Conservation (phyloP, 208 protist species). For the Leishmania amazonensis region DNA sequence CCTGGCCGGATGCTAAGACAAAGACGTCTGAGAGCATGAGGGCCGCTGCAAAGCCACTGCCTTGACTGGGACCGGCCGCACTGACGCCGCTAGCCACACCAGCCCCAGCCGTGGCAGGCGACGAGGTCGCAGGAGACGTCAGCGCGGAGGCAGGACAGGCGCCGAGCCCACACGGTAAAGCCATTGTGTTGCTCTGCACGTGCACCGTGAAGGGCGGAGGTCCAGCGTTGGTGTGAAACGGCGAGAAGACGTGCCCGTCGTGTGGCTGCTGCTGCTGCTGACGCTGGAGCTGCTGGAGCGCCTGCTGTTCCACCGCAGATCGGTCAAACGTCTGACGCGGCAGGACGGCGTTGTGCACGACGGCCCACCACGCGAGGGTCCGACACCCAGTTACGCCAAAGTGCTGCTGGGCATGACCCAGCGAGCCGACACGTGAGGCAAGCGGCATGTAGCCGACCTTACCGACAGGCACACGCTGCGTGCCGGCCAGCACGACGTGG, state of each 20-base stretch:
- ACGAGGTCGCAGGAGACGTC: conserved; percentile 4
- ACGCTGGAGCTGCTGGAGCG: conserved; percentile 6
- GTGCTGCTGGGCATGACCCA: conserved; percentile 8
- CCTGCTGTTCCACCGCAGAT: conserved; percentile 17
- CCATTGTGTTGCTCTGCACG: conserved; percentile 34
- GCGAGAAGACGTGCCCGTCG: background rate
- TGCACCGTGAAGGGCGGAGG: conserved; percentile 22
- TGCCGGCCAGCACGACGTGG: conserved; percentile 24
- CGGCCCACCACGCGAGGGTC: conserved; percentile 27
- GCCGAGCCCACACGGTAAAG: conserved; percentile 9
- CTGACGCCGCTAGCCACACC: conserved; percentile 1
- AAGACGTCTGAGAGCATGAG: background rate
- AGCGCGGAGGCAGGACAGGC: background rate
- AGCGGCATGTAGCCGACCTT: background rate
- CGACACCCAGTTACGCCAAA: background rate
- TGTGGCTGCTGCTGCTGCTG: conserved; percentile 1
- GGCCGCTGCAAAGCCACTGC: background rate
- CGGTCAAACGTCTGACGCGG: conserved; percentile 29
- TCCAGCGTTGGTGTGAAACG: conserved; percentile 1
- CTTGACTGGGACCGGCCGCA: background rate
- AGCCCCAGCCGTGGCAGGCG: conserved; percentile 1
- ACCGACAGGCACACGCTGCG: conserved; percentile 15
- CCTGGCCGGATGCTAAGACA: background rate
- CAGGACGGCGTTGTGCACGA: conserved; percentile 31
- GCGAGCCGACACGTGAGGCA: background rate